A percentile compares a stretch with the other conserved stretches of the same genome.
These are phyloP conservation scores for Aspergillus sp. DNA, from an alignment of 2,329 filamentous ascomycete species.

Conservation along the genomic window DNA sequence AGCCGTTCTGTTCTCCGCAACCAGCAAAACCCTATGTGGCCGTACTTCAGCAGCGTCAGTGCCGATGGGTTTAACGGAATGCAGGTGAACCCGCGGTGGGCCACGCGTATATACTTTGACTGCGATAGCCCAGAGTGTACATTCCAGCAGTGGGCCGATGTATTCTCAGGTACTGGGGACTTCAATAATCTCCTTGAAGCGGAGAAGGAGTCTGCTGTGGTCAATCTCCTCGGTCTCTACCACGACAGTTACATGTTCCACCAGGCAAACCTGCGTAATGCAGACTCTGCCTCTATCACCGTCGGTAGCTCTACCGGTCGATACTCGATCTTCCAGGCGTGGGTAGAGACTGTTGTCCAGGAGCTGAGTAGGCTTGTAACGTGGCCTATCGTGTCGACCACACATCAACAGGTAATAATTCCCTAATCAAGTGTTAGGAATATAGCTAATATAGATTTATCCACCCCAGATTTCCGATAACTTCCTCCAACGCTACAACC, in stretches of 20 bases:
- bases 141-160: constrained; percentile 59
- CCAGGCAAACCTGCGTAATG: constrained; percentile 59
- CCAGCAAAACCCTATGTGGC: constrained; percentile 54
- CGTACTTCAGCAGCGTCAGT: constrained; percentile 52
- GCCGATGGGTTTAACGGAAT: constrained; percentile 57
- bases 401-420: constrained; percentile 53
- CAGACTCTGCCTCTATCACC: constrained; percentile 47
- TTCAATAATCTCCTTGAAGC: constrained; percentile 53
- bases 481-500: constrained; percentile 55
- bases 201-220: constrained; percentile 54
- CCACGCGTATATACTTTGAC: constrained; percentile 65
- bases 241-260: constrained; percentile 64
- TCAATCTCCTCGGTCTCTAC: constrained; percentile 57
- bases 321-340: constrained; percentile 57
- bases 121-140: constrained; percentile 59
- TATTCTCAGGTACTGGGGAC: constrained; percentile 54
- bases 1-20: constrained; percentile 57
- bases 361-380: constrained; percentile 55
- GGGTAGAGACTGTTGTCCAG: constrained; percentile 55
- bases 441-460: neutral
- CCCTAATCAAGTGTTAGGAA: neutral
- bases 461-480: constrained; percentile 40
- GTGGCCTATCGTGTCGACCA: constrained; percentile 57
- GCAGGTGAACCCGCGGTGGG: constrained; percentile 59
- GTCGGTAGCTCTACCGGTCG: constrained; percentile 50